Evolutionary conservation across 257 asterid genomes (phyloP).

Genomic region (Solanum megistacrolobum): DNA sequence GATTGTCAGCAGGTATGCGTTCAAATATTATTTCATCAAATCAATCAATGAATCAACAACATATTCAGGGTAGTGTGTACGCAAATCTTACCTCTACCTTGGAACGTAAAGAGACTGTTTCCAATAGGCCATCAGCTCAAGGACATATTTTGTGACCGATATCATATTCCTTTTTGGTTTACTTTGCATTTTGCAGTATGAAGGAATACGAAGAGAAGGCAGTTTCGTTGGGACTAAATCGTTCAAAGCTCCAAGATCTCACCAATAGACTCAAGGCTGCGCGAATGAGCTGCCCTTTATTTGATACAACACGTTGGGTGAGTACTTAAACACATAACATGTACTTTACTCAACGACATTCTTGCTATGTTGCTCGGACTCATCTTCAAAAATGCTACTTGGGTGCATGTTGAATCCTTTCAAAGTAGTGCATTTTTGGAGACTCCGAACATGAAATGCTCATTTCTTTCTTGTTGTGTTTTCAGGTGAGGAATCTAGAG

Average conservation of each 20-base stretch:
- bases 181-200: constrained; percentile 37
- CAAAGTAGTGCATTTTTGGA: background rate
- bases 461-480: background rate
- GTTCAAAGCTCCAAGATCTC: constrained; percentile 64
- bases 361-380: background rate
- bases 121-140: no score
- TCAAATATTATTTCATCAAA: background rate
- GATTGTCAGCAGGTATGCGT: constrained; percentile 72
- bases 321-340: constrained; percentile 6
- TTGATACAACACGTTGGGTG: constrained; percentile 89
- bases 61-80: no score
- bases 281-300: constrained; percentile 73
- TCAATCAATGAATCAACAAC: background rate
- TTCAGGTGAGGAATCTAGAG: constrained; percentile 78
- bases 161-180: background rate
- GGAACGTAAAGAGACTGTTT: background rate
- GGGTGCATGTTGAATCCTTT: background rate
- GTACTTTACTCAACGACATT: no score
- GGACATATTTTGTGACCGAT: no score
- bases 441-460: background rate
- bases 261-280: constrained; percentile 66
- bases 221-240: constrained; percentile 63
- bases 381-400: background rate
- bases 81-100: no score
- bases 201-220: constrained; percentile 92